These are phyloP conservation scores for Striga asiatica DNA, from an alignment of 257 asterid species.

Conservation along the genomic window DNA sequence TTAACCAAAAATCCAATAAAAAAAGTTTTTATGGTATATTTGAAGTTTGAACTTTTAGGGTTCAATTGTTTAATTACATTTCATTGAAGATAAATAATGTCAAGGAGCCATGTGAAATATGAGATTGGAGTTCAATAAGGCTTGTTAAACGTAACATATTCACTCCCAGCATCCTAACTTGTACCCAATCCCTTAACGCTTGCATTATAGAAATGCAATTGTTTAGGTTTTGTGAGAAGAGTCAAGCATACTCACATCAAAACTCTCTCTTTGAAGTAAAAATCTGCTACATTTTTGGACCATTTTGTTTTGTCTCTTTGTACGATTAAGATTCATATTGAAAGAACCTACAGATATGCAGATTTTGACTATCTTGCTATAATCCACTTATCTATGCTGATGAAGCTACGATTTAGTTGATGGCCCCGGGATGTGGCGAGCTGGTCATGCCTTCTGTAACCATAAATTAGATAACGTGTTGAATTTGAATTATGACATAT, in stretches of 20 bases:
- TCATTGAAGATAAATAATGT: not conserved
- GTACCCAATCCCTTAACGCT: not conserved
- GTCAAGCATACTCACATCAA: not conserved
- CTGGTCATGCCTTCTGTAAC: not conserved
- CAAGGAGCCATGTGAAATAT: not conserved
- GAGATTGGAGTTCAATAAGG: not conserved
- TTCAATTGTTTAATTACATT: not conserved
- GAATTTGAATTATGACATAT: no score
- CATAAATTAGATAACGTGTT: not conserved
- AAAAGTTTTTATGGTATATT: not conserved
- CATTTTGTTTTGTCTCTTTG: not conserved
- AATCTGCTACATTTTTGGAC: not conserved
- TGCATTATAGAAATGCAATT: not conserved
- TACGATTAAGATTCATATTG: not conserved
- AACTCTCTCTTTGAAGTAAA: not conserved
- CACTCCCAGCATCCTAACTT: not conserved
- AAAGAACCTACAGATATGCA: not conserved
- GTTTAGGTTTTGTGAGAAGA: not conserved
- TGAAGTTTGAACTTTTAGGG: not conserved
- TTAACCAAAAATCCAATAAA: not conserved
- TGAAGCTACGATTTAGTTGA: not conserved
- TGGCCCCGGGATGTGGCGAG: not conserved
- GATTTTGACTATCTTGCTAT: no score
- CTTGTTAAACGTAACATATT: not conserved
- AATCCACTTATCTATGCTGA: not conserved